Evolutionary conservation across 2,329 filamentous ascomycete species (phyloP).

Genomic region (Pseudogymnoascus sp.): DNA sequence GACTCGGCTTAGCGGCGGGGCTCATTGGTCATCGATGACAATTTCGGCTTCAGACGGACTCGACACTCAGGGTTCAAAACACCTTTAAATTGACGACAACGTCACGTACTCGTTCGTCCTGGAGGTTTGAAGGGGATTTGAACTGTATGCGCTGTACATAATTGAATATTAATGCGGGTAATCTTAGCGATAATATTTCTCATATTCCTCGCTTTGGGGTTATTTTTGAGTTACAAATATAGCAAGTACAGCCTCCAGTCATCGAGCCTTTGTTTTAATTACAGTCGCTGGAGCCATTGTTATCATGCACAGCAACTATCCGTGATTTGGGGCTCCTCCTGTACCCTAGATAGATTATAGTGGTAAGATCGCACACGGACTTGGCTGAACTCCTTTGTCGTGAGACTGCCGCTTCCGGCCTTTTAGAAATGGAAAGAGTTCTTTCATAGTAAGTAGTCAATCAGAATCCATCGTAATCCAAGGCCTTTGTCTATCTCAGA

Average conservation of each 20-base stretch:
- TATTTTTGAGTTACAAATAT: too few species aligned
- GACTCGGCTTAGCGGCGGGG: neutral
- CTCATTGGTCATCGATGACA: constrained; percentile 2
- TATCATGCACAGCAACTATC: too few species aligned
- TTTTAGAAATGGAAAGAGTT: neutral
- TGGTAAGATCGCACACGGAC: neutral
- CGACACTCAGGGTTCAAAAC: neutral
- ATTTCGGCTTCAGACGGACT: neutral
- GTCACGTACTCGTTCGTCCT: neutral
- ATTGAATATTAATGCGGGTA: too few species aligned
- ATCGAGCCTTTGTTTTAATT: too few species aligned
- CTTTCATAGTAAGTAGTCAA: neutral
- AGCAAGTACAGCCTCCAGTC: too few species aligned
- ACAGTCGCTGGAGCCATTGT: too few species aligned
- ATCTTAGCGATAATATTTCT: too few species aligned
- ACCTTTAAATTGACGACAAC: neutral
- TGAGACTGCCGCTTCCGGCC: neutral
- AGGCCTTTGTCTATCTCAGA: neutral
- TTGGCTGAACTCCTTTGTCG: neutral
- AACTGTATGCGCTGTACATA: too few species aligned
- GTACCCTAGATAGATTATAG: neutral
- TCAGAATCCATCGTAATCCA: neutral
- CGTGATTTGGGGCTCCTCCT: too few species aligned
- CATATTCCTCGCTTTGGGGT: too few species aligned
- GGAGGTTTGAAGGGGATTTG: too few species aligned